A percentile compares a stretch with the other conserved stretches of the same genome.
Conservation (phyloP, 257 asterid genomes). For the Datura wrightii region DNA sequence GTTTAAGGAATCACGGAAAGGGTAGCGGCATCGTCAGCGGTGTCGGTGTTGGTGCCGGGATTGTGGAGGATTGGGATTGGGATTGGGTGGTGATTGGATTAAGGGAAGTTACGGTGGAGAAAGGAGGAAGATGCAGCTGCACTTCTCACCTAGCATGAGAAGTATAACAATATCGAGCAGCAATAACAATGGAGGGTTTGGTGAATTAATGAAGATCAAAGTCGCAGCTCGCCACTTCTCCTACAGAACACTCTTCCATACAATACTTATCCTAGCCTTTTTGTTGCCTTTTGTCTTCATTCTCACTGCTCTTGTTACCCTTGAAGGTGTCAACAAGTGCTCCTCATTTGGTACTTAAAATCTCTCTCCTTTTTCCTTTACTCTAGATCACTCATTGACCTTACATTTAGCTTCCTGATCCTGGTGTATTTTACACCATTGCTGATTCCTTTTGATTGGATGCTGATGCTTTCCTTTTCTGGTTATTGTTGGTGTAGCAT, state of each 20-base stretch:
- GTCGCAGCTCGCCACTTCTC: conserved; percentile 88
- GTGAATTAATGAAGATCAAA: conserved; percentile 94
- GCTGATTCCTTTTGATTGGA: neutral
- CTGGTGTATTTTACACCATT: neutral
- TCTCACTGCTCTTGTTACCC: conserved; percentile 89
- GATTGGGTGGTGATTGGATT: conserved; percentile 23
- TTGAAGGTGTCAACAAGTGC: conserved; percentile 99
- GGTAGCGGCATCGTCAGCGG: neutral
- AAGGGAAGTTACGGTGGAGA: conserved; percentile 33
- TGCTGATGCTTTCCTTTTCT: conserved; percentile 12
- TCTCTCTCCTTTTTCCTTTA: neutral
- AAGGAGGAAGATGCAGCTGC: conserved; percentile 99
- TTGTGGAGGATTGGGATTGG: conserved; percentile 28
- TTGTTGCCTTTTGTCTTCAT: conserved; percentile 95
- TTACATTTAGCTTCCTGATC: neutral
- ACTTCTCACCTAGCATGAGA: conserved; percentile 99
- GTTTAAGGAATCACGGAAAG: conserved; percentile 6
- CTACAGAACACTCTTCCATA: conserved; percentile 80
- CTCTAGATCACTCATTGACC: neutral
- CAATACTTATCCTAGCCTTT: conserved; percentile 80
- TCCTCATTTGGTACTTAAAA: conserved; percentile 75
- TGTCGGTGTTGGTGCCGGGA: conserved; percentile 30
- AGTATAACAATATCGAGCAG: conserved; percentile 96
- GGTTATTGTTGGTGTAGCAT: neutral
- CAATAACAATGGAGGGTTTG: conserved; percentile 59